These are phyloP conservation scores for Phaeotremella skinneri DNA, from an alignment of 768 basidiomycete genomes.

Conservation along the genomic window DNA sequence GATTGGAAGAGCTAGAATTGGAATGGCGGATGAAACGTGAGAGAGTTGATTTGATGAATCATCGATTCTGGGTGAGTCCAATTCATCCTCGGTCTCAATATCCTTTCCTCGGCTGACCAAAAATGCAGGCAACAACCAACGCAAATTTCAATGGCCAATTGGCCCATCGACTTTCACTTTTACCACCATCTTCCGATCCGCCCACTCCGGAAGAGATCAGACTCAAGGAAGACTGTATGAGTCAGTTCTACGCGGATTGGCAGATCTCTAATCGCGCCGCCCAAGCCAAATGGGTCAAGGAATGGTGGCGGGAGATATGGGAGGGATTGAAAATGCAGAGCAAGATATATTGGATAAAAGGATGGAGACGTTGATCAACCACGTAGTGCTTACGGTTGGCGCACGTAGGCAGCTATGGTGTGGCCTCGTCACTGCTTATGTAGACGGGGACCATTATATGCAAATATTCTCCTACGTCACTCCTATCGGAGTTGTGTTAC, in stretches of 20 bases:
- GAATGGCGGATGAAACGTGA: constrained; percentile 42
- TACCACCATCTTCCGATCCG: constrained; percentile 28
- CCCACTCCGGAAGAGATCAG: constrained; percentile 29
- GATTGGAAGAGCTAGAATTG: constrained; percentile 36
- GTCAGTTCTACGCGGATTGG: constrained; percentile 47
- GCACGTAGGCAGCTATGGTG: too few species aligned
- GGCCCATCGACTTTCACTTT: constrained; percentile 32
- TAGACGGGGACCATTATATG: too few species aligned
- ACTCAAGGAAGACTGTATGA: constrained; percentile 29
- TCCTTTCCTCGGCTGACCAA: neutral
- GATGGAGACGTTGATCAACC: too few species aligned
- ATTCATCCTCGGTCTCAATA: neutral
- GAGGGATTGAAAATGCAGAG: constrained; percentile 35
- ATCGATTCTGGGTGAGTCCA: constrained; percentile 43
- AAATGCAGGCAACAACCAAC: constrained; percentile 35
- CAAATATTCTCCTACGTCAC: too few species aligned
- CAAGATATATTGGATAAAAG: constrained; percentile 23
- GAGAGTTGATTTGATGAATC: constrained; percentile 44
- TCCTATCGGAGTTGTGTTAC: too few species aligned
- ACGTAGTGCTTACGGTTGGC: too few species aligned
- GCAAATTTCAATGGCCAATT: constrained; percentile 35
- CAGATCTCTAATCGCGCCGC: constrained; percentile 34
- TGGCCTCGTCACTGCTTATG: too few species aligned
- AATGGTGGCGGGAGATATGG: constrained; percentile 47
- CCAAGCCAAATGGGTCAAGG: constrained; percentile 38